These are phyloP conservation scores for Mucor piriformis DNA, from an alignment of 371 early-diverging fungal genomes.

Conservation along the genomic window DNA sequence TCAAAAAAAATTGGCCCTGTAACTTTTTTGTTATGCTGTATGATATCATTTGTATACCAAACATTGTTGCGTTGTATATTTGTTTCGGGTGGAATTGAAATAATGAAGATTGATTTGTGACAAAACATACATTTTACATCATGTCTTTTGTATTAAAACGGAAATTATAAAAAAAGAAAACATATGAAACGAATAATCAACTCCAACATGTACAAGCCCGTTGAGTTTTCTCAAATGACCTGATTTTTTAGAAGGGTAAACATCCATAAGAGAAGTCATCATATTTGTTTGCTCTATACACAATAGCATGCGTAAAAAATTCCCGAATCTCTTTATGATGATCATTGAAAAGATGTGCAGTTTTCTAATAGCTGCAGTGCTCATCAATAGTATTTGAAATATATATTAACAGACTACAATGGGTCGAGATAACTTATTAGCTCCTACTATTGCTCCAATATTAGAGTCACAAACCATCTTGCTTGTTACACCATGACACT, in stretches of 20 bases:
- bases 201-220: neutral
- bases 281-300: neutral
- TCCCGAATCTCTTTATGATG: neutral
- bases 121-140: neutral
- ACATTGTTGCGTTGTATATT: constrained; percentile 1
- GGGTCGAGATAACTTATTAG: too few species aligned
- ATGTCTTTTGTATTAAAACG: neutral
- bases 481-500: neutral
- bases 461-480: neutral
- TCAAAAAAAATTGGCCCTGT: neutral
- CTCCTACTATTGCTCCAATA: too few species aligned
- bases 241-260: neutral
- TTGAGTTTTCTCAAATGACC: neutral
- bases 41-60: neutral
- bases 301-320: neutral
- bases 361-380: too few species aligned
- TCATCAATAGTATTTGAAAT: too few species aligned
- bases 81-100: neutral
- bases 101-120: neutral
- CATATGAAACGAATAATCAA: neutral
- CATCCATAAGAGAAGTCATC: neutral
- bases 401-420: too few species aligned
- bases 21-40: neutral
- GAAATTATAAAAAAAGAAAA: neutral
- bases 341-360: neutral